Evolutionary conservation across 176 grass and related monocot genomes (phyloP).

Genomic region (Elaeis guineensis): DNA sequence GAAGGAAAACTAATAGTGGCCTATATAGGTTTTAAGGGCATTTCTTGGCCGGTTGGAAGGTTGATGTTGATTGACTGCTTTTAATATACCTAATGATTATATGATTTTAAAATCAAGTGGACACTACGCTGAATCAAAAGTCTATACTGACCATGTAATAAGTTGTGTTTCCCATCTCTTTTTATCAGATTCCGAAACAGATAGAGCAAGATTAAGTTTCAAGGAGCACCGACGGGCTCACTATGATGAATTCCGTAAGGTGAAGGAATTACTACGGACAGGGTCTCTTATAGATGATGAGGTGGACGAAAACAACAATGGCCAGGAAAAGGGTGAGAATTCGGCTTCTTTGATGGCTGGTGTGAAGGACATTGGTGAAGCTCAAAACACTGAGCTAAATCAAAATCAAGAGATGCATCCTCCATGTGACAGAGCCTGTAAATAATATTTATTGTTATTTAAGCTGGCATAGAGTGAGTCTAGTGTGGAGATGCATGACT

Average conservation of each 20-base stretch:
- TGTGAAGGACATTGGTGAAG: neutral
- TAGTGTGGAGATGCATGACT: no score
- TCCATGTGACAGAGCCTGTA: neutral
- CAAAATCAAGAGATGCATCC: neutral
- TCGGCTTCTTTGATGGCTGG: neutral
- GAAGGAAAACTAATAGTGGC: no score
- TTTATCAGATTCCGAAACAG: conserved; percentile 25
- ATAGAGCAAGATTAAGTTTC: conserved; percentile 50
- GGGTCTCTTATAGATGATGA: conserved; percentile 40
- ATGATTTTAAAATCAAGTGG: no score
- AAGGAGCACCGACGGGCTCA: conserved; percentile 66
- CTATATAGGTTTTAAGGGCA: no score
- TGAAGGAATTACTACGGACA: conserved; percentile 54
- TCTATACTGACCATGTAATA: no score
- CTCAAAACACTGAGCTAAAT: neutral
- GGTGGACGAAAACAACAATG: conserved; percentile 27
- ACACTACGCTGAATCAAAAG: no score
- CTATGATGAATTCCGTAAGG: conserved; percentile 72
- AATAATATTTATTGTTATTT: neutral
- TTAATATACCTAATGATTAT: no score
- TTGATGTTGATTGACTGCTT: no score
- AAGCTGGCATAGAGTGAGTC: no score
- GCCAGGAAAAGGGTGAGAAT: conserved; percentile 3
- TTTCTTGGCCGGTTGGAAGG: no score
- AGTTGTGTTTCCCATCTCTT: conserved; percentile 1